These are phyloP conservation scores for Kodamaea restingae DNA, from an alignment of 805 yeast genomes.

Conservation along the genomic window DNA sequence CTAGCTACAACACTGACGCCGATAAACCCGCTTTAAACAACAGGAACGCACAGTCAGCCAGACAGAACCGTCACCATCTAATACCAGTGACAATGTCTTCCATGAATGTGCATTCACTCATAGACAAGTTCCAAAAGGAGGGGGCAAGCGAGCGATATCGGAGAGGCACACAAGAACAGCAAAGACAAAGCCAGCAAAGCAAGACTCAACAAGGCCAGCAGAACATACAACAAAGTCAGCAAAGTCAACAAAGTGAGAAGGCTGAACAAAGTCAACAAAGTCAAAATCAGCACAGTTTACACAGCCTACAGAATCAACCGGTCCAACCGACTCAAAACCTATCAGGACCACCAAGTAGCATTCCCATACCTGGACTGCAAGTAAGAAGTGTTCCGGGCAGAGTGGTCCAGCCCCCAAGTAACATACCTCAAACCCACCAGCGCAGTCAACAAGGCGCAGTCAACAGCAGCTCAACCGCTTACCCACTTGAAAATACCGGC, in stretches of 20 bases:
- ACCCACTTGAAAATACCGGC: conserved; percentile 13
- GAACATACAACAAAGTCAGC: neutral
- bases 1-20: neutral
- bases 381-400: neutral
- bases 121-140: conserved; percentile 24
- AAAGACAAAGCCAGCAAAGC: conserved; percentile 1
- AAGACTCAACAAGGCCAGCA: conserved; percentile 1
- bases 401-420: neutral
- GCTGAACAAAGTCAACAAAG: neutral
- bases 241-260: neutral
- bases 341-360: neutral
- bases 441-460: neutral
- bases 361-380: neutral
- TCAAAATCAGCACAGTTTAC: conserved; percentile 1
- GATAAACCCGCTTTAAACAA: neutral
- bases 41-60: neutral
- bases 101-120: conserved; percentile 41
- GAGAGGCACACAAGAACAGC: neutral
- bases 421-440: neutral
- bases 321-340: neutral
- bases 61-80: no score
- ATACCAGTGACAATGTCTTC: conserved; percentile 13
- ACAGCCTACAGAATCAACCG: neutral
- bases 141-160: conserved; percentile 1
- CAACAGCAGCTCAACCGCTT: neutral